Evolutionary conservation across 305 asterid genomes (phyloP), one percentile per base, ranked within the genome.

Genomic region (Fraxinus platypoda): DNA sequence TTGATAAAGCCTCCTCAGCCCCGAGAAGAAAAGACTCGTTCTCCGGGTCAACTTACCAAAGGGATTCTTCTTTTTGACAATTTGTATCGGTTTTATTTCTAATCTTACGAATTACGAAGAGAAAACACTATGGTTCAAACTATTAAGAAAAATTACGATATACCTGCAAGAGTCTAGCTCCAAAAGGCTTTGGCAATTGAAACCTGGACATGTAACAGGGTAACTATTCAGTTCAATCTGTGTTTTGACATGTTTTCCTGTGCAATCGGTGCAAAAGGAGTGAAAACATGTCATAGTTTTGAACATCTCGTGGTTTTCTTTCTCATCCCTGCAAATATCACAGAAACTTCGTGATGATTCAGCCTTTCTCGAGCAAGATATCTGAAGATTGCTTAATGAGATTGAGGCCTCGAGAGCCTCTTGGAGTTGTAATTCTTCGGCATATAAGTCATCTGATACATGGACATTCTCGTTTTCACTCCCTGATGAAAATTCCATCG

Each of bases 251-350:
- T 92, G 89, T 28, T 74, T 84, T 73, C 85, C 26, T 1, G 89
- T 68, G 88, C 97, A 93, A 2, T 73, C 82, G 2, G 78, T 86
- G 84, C 95, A 90, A 82, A 72, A 91, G 8, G 3, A 6, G 46
- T 91, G 94, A 4, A 7, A 0, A 85, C 97, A 91, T 15, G n/a
- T 54, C 4, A 43, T 25, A 0, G 86, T 23, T 0, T 76, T 80
- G 57, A 89, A 88, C 57, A 88, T 84, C 6, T 79, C 49, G 6
- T 52, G 77, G 0, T 0, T 26, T 28, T 78, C 84, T 43, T 88
- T 90, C 7, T 30, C 84, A 0, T 90, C 94, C 0, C 81, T 80
- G 41, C 95, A 90, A 26, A 92, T 89, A 43, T 86, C 89, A 9
- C 95, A 90, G 33, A 78, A 57, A 3, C 74, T 15, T 64, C 30